Evolutionary conservation across 2,329 filamentous ascomycete genomes (phyloP), one percentile per base, ranked within the genome.

Genomic region (Fusarium redolens): DNA sequence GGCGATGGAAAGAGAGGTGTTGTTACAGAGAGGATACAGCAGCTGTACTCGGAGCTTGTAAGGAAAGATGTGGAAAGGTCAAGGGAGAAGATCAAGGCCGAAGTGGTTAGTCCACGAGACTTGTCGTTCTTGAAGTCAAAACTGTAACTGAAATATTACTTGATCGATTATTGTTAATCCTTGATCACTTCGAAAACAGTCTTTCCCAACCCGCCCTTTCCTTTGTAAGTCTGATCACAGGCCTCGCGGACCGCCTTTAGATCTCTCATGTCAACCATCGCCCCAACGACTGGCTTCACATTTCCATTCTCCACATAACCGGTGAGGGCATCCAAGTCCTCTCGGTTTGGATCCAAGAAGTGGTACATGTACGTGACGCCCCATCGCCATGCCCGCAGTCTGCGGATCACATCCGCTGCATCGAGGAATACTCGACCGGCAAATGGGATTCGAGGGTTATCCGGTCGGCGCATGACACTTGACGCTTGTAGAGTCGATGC

Each of bases 101-200:
- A 68, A 1, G 54, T 68, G 13, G n/a, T 41, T 4, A 48, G 15
- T 1, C 30, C 41, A 10, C 31, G 63, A 35, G 41, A 68, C 7
- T 18, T 68, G 18, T 30, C 13, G 1, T 68, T 59, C 35, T 30
- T 68, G 18, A 31, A 50, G 50, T 68, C 65, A 0, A 68, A 54
- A 20, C n/a, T 68, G 2, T 68, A 45, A 14, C 4, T 17, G 1
- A 10, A 20, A 4, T 12, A 15, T 15, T 6, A 28, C 12, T 33
- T 0, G 11, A 2, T 5, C 4, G 2, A 33, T 1, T 11, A 8
- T 11, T 18, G 3, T 25, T 17, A 2, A 17, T 41, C 28, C 17
- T 38, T 20, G 12, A 58, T 30, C 2, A 38, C 31, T 4, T 58
- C 25, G 0, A 56, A 9, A 0, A 61, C 30, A 9, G 31, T 57